Conservation (phyloP, 345 rosid genomes). For the Eutrema heterophyllum region DNA sequence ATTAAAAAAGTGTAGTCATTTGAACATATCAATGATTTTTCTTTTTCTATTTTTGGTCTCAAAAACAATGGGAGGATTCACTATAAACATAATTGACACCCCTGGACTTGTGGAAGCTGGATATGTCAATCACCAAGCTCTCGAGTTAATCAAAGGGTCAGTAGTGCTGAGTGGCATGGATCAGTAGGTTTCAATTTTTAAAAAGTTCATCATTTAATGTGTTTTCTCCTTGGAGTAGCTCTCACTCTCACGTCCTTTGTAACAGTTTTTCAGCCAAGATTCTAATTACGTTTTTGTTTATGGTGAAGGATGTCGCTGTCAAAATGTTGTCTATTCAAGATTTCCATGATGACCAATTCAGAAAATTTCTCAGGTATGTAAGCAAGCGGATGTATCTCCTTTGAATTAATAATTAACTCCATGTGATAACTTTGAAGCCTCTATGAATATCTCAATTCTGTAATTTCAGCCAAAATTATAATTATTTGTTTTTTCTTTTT, state of each 20-base stretch:
- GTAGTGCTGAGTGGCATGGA: constrained; percentile 95
- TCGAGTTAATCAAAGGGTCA: constrained; percentile 71
- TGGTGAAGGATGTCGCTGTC: constrained; percentile 87
- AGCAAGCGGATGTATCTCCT: background rate
- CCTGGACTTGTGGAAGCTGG: constrained; percentile 91
- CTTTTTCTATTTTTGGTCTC: constrained; percentile 44
- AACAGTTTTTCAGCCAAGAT: background rate
- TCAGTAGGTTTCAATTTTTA: constrained; percentile 50
- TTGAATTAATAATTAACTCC: background rate
- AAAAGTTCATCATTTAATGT: background rate
- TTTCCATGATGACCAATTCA: constrained; percentile 81
- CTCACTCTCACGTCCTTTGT: background rate
- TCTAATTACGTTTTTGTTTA: background rate
- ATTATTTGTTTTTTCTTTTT: too few species aligned
- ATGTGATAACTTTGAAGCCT: background rate
- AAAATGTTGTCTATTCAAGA: constrained; percentile 85
- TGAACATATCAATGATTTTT: background rate
- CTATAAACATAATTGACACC: constrained; percentile 72
- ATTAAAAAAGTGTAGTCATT: background rate
- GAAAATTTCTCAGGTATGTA: constrained; percentile 73
- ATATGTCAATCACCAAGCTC: constrained; percentile 74
- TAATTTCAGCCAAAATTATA: too few species aligned
- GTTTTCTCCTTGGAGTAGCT: background rate
- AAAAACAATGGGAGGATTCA: constrained; percentile 61
- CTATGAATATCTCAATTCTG: background rate